These are phyloP conservation scores for Coniochaeta hoffmannii DNA, from an alignment of 2,329 filamentous ascomycete species.

Conservation along the genomic window DNA sequence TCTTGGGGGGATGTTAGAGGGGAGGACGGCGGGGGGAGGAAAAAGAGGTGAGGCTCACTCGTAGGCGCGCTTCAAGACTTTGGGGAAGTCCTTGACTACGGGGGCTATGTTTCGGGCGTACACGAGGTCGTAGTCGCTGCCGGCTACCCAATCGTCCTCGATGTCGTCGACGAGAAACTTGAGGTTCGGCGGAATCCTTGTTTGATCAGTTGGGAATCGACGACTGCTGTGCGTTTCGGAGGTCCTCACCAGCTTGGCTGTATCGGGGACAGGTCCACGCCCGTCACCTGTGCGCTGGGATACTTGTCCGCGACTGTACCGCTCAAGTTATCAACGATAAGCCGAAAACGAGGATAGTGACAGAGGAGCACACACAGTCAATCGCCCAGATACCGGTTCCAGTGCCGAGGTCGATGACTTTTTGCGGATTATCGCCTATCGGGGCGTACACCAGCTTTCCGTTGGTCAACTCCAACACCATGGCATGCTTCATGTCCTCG, in stretches of 20 bases:
- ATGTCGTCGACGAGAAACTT: conserved; percentile 47
- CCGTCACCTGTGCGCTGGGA: conserved; percentile 14
- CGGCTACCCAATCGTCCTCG: conserved; percentile 41
- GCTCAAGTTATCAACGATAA: background rate
- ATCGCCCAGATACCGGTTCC: conserved; percentile 41
- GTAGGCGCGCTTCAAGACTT: conserved; percentile 32
- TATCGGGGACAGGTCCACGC: conserved; percentile 16
- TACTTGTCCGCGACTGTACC: conserved; percentile 10
- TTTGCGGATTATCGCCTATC: conserved; percentile 2
- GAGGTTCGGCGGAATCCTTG: conserved; percentile 41
- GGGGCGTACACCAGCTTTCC: background rate
- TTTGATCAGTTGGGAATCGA: background rate
- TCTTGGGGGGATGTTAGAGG: conserved; percentile 10
- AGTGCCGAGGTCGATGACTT: background rate
- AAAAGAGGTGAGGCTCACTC: conserved; percentile 25
- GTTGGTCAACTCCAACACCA: conserved; percentile 32
- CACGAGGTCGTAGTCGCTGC: conserved; percentile 47
- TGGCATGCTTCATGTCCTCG: conserved; percentile 33
- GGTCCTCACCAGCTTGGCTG: conserved; percentile 15
- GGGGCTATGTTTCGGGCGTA: conserved; percentile 47
- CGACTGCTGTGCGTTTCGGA: background rate
- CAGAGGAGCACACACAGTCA: conserved; percentile 14
- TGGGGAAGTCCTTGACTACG: conserved; percentile 43
- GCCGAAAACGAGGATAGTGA: background rate
- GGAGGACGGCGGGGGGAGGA: too few relatives aligned